These are phyloP conservation scores for Lunularia cruciata DNA, from an alignment of 225 moss, liverwort and hornwort species.

Conservation along the genomic window DNA sequence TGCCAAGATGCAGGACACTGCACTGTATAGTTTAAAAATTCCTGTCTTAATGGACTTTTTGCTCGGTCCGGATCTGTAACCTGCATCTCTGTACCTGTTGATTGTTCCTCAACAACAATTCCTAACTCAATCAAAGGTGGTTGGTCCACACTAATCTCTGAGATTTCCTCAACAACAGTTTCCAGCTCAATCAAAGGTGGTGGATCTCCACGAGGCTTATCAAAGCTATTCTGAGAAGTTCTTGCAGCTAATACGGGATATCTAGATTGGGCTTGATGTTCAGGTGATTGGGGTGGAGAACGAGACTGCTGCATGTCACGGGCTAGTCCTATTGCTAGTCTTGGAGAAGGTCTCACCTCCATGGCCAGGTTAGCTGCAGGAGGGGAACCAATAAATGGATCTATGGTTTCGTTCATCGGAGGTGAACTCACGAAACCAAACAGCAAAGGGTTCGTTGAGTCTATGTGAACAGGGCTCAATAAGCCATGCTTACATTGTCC, in stretches of 20 bases:
- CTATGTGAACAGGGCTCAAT: slow-evolving; percentile 11
- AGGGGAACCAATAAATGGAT: slow-evolving; percentile 27
- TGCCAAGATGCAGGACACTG: slow-evolving; percentile 30
- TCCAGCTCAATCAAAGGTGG: slow-evolving; percentile 41
- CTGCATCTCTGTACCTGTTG: not conserved
- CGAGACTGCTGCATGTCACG: not conserved
- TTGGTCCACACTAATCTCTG: not conserved
- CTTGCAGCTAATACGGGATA: not conserved
- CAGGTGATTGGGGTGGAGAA: not conserved
- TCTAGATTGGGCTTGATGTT: not conserved
- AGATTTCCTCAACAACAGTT: too few species aligned
- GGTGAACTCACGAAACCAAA: slow-evolving; percentile 8
- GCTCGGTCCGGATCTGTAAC: not conserved
- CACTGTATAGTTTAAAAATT: not conserved
- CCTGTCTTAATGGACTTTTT: not conserved
- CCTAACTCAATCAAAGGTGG: slow-evolving; percentile 41
- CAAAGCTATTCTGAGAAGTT: not conserved
- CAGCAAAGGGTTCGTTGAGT: slow-evolving; percentile 32
- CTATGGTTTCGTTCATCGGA: slow-evolving; percentile 6
- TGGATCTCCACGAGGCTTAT: not conserved
- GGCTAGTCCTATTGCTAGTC: not conserved
- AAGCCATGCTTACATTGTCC: slow-evolving; percentile 15
- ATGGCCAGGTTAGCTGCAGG: slow-evolving; percentile 8
- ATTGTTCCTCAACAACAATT: slow-evolving; percentile 9
- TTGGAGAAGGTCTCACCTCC: slow-evolving; percentile 18